Conservation (phyloP, 2,329 filamentous ascomycete species). For the Cercospora beticola region DNA sequence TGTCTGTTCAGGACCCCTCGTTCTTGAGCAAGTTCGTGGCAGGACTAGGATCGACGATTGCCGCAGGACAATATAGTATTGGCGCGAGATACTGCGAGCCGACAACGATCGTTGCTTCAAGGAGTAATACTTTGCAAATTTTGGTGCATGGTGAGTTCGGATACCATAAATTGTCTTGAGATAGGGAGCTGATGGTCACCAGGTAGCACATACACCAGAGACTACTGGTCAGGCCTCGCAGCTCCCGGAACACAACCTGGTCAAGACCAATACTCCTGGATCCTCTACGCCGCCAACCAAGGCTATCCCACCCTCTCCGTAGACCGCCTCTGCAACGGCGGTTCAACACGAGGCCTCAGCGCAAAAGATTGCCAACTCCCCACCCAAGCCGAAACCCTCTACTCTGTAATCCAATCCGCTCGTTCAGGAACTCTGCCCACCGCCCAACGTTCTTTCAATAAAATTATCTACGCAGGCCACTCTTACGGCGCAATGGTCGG, state of each 20-base stretch:
- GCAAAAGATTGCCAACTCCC: background rate
- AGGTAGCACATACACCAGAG: background rate
- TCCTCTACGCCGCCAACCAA: background rate
- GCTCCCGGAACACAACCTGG: background rate
- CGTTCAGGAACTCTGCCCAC: background rate
- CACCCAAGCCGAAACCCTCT: background rate
- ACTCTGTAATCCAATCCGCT: background rate
- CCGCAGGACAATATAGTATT: background rate
- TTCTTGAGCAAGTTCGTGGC: background rate
- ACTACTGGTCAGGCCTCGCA: background rate
- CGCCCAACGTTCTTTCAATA: background rate
- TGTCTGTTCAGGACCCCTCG: background rate
- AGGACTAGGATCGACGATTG: background rate
- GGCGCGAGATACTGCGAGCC: background rate
- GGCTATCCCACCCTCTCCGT: background rate
- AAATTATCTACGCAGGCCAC: background rate
- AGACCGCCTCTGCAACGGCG: background rate
- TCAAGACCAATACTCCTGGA: background rate
- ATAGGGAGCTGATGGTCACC: background rate
- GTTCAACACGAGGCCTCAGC: background rate
- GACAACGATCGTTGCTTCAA: background rate
- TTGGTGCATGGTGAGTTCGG: background rate
- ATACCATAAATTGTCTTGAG: background rate
- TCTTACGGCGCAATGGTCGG: background rate
- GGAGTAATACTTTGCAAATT: background rate